Percentiles rank a stretch among this genome's conserved stretches.
Conservation (phyloP, 495 filamentous ascomycete species). For the Cercophora samala region DNA sequence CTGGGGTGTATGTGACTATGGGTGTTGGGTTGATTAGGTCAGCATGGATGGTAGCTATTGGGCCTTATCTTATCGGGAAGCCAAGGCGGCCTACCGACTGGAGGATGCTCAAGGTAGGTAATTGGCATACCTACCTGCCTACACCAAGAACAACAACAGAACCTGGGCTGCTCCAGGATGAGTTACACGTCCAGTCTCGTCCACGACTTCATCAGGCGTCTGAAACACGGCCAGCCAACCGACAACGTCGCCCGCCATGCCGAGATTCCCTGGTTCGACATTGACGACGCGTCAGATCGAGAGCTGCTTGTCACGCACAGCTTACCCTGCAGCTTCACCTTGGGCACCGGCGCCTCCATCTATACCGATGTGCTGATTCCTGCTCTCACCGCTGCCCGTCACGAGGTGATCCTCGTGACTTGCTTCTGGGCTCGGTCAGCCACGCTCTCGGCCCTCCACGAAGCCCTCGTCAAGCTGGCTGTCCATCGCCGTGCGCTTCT, state of each 20-base stretch:
- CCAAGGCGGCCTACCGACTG: too few relatives aligned
- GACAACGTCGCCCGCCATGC: not conserved
- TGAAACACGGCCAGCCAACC: slow-evolving; percentile 13
- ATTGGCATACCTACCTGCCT: too few relatives aligned
- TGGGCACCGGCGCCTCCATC: slow-evolving; percentile 58
- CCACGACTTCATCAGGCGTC: slow-evolving; percentile 24
- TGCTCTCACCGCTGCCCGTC: slow-evolving; percentile 51
- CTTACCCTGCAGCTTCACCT: slow-evolving; percentile 44
- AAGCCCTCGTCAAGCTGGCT: slow-evolving; percentile 53
- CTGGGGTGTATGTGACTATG: too few relatives aligned
- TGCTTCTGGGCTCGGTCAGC: slow-evolving; percentile 70
- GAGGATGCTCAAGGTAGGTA: too few relatives aligned
- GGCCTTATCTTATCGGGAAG: too few relatives aligned
- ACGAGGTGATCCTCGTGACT: slow-evolving; percentile 68
- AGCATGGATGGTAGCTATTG: too few relatives aligned
- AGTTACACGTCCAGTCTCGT: slow-evolving; percentile 22
- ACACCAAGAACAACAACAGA: not conserved
- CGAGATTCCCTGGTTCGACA: slow-evolving; percentile 23
- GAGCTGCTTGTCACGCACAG: slow-evolving; percentile 46
- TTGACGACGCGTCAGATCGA: slow-evolving; percentile 28
- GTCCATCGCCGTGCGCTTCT: slow-evolving; percentile 27
- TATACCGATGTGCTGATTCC: slow-evolving; percentile 51
- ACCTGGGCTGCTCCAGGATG: too few relatives aligned
- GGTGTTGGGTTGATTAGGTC: too few relatives aligned
- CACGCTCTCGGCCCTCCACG: slow-evolving; percentile 47